Conservation (phyloP, 2,329 filamentous ascomycete species). For the Septoria linicola region DNA sequence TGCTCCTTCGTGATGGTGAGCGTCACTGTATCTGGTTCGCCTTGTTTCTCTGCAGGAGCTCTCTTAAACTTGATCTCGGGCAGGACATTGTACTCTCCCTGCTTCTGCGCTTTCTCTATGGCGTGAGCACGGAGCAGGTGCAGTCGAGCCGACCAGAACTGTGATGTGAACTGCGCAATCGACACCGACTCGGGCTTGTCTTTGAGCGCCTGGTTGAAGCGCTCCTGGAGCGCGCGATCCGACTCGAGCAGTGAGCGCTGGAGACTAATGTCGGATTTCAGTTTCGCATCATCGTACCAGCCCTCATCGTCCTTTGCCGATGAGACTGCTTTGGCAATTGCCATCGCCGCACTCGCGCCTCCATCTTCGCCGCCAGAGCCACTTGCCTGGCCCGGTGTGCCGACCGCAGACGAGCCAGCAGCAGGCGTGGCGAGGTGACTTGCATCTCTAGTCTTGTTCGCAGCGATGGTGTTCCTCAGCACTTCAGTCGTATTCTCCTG, state of each 20-base stretch:
- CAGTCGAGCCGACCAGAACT: conserved; percentile 91
- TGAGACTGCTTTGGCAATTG: conserved; percentile 70
- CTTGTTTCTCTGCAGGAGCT: conserved; percentile 44
- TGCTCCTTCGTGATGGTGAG: conserved; percentile 88
- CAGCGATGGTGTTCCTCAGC: conserved; percentile 73
- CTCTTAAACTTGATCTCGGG: conserved; percentile 70
- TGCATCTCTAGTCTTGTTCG: conserved; percentile 56
- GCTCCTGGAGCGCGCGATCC: conserved; percentile 69
- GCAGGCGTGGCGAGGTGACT: conserved; percentile 39
- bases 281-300: conserved; percentile 77
- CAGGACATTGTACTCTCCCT: conserved; percentile 89
- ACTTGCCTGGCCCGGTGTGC: conserved; percentile 25
- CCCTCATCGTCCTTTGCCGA: conserved; percentile 54
- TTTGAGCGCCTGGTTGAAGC: conserved; percentile 79
- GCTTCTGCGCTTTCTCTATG: conserved; percentile 81
- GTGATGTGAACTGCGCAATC: conserved; percentile 76
- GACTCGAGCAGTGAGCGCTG: conserved; percentile 87
- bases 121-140: conserved; percentile 86
- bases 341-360: conserved; percentile 58
- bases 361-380: conserved; percentile 22
- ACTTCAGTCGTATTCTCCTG: conserved; percentile 82
- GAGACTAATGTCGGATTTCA: conserved; percentile 75
- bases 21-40: conserved; percentile 67
- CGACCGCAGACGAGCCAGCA: conserved; percentile 20
- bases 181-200: conserved; percentile 84